Base-by-base conservation (phyloP, 169 alveolate genomes). In the Toxoplasma gondii region DNA sequence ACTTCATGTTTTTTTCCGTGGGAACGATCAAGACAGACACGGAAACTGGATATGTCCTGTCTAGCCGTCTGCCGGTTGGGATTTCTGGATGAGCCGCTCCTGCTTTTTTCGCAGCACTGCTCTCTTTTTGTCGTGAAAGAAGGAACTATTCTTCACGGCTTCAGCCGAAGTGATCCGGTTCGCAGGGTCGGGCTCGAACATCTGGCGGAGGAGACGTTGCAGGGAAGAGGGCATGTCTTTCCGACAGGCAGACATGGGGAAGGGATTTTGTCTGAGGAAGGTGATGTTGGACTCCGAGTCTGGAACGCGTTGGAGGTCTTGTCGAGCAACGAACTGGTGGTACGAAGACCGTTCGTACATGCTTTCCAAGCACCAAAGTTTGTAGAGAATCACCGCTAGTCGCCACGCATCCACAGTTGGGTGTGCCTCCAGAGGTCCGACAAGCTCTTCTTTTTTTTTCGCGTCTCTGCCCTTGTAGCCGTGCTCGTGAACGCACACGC, bases 171-270 rank as follows among this genome's bases (percentile, higher is more conserved):
- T 74, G 41, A 38, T 34, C 27, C 84, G 41, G 39, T n/a, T 36
- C 41, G 84, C 43, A n/a, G 84, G 84, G 16, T 74, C 84, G 5
- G 84, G 0, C 49, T 24, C 84, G 45, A 74, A 7, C 84, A 74
- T 74, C 84, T 74, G 84, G 45, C 84, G 84, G 22, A 74, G 27
- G 27, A 74, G 39, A 34, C 84, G 84, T 34, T 74, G 84, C 4
- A 74, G 41, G 24, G 84, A 74, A 38, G 84, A 27, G 24, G 84
- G 84, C 45, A 74, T 74, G 44, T 74, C 84, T 38, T 74, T 74
- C 44, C 84, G 41, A 34, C 84, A 74, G 84, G 41, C 41, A 29
- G 0, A 0, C 44, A 74, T 27, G 44, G 84, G 84, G 31, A 74
- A 38, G 16, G 41, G 39, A 29, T 74, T 74, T n/a, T 74, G 84